phyloP scores from a whole-genome alignment of 2,329 filamentous ascomycete genomes.

The Eutypella sp. region DNA sequence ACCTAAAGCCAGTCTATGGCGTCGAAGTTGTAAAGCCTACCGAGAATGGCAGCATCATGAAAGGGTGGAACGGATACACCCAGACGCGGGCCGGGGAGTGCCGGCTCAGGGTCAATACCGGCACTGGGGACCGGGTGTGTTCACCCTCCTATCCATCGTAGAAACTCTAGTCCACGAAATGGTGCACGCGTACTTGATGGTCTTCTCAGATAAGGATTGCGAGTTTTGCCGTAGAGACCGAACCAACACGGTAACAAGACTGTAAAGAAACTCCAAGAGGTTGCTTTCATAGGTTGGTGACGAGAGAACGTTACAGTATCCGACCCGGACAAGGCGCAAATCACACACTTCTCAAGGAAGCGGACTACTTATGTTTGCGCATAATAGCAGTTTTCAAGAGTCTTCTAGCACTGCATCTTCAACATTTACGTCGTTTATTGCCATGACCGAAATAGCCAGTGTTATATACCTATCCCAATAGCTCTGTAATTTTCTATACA shows the following conservation, averaged over 20 bases:
- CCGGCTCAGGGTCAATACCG: slow-evolving; percentile 4
- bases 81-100: neutral
- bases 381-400: too few relatives aligned
- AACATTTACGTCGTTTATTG: too few relatives aligned
- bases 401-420: too few relatives aligned
- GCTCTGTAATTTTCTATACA: too few relatives aligned
- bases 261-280: too few relatives aligned
- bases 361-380: too few relatives aligned
- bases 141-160: slow-evolving; percentile 6
- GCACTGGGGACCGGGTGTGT: slow-evolving; percentile 1
- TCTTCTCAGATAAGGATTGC: slow-evolving; percentile 13
- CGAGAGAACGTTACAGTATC: too few relatives aligned
- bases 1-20: slow-evolving; percentile 3
- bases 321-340: too few relatives aligned
- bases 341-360: too few relatives aligned
- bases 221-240: slow-evolving; percentile 3
- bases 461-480: too few relatives aligned
- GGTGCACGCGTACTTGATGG: slow-evolving; percentile 11
- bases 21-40: slow-evolving; percentile 3
- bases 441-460: too few relatives aligned
- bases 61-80: neutral
- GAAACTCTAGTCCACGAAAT: slow-evolving; percentile 16
- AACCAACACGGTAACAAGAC: slow-evolving; percentile 13
- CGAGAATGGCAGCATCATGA: neutral
- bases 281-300: too few relatives aligned